A percentile compares a stretch with the other conserved stretches of the same genome.
These are phyloP conservation scores for Leccinum pallidistipes DNA, from an alignment of 1,284 basidiomycete species.

Conservation along the genomic window DNA sequence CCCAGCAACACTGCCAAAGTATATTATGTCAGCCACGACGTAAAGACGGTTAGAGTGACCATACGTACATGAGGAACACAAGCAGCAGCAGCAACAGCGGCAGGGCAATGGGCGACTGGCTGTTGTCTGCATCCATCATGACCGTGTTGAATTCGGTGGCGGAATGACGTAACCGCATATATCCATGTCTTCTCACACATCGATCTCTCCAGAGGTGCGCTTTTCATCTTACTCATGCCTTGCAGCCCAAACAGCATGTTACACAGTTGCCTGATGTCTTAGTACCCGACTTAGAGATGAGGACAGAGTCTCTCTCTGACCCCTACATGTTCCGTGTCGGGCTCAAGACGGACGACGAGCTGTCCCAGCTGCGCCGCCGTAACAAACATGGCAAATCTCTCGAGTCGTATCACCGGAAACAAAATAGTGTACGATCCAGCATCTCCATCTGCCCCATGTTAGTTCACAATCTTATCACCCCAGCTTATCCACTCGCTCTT, in stretches of 20 bases:
- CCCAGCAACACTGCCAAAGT: slow-evolving; percentile 43
- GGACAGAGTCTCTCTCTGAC: slow-evolving; percentile 41
- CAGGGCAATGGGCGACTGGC: slow-evolving; percentile 12
- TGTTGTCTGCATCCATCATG: slow-evolving; percentile 14
- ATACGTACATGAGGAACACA: slow-evolving; percentile 44
- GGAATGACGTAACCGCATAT: neutral
- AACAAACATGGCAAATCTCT: slow-evolving; percentile 58
- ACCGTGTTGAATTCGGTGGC: neutral
- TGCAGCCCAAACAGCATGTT: neutral
- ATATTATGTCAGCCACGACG: slow-evolving; percentile 4
- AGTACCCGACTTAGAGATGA: slow-evolving; percentile 45
- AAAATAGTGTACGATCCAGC: slow-evolving; percentile 68
- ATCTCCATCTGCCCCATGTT: slow-evolving; percentile 2
- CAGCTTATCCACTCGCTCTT: slow-evolving; percentile 82
- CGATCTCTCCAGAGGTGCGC: slow-evolving; percentile 15
- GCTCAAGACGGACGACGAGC: slow-evolving; percentile 58
- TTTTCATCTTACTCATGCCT: neutral
- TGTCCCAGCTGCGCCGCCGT: slow-evolving; percentile 57
- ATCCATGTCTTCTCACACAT: neutral
- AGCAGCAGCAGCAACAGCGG: slow-evolving; percentile 36
- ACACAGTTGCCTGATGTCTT: slow-evolving; percentile 37
- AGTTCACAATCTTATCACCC: slow-evolving; percentile 4
- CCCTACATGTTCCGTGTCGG: slow-evolving; percentile 62
- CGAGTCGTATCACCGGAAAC: slow-evolving; percentile 74
- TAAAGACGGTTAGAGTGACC: slow-evolving; percentile 6